Evolutionary conservation across 139 green algal species (phyloP), one percentile per base, ranked within the genome.

Genomic region (Chlamydomonas eustigma): DNA sequence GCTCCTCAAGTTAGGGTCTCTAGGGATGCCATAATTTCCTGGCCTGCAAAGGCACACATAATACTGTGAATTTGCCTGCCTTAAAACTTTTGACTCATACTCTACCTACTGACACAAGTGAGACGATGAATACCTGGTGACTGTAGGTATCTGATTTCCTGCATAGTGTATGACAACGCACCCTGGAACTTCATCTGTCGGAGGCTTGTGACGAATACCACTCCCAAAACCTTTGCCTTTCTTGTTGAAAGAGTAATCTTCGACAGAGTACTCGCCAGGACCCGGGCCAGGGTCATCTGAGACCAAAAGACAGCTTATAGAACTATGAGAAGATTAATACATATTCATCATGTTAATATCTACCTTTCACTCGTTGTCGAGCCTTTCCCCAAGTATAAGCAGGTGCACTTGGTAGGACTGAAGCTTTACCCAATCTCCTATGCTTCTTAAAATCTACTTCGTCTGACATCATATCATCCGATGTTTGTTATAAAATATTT

Each of bases 221-320:
- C 52, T 68, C 4, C 52, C 52, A 28, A 68, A 68, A 4, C 52
- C 52, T 68, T 28, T 28, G 52, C 22, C 52, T 4, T 28, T 68
- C 52, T 28, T 6, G 18, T 33, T 28, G 18, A 28, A 25, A 28
- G 4, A 5, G 6, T 6, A 28, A 28, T 68, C 52, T 5, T 58
- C 12, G 44, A 18, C 12, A 58, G 12, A 58, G 44, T 68, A 68
- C 8, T 68, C 52, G 8, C 52, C 52, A 28, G 52, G 52, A 25
- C 52, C 52, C 12, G 52, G 52, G 4, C 52, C 52, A 68, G 52
- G 52, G 18, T 68, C 52, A 68, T 68, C 52, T 68, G 52, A 6
- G 18, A 22, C 12, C 44, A 22, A 22, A 12, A 58, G 22, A 22
- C 12, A n/a, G n/a, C n/a, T n/a, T n/a, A n/a, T n/a, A n/a, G n/a